Evolutionary conservation across 78 protist species (phyloP).

Genomic region (slime mould (Dictyostelium discoideum)): DNA sequence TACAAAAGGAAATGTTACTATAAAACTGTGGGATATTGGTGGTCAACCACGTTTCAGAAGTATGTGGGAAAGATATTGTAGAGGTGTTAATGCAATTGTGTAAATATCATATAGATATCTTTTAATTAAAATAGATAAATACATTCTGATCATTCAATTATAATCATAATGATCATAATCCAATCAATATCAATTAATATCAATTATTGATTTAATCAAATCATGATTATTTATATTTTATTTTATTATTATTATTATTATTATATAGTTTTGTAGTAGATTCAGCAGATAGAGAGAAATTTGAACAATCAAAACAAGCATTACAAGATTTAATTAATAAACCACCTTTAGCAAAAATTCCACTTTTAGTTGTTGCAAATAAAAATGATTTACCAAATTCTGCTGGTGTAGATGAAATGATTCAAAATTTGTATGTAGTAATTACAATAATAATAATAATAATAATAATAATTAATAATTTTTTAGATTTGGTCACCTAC

Average conservation of each 20-base stretch:
- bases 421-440: constrained; percentile 79
- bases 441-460: not conserved
- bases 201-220: not conserved
- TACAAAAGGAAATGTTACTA: constrained; percentile 95
- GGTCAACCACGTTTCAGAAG: constrained; percentile 97
- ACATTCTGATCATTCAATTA: not conserved
- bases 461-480: no score
- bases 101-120: constrained; percentile 10
- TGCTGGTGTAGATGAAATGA: constrained; percentile 84
- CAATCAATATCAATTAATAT: not conserved
- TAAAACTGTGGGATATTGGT: constrained; percentile 98
- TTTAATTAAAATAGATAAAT: not conserved
- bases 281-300: constrained; percentile 88
- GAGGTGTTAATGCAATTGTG: constrained; percentile 97
- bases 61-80: constrained; percentile 99
- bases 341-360: constrained; percentile 95
- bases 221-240: not conserved
- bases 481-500: no score
- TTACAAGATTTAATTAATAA: constrained; percentile 91
- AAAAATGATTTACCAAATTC: constrained; percentile 96
- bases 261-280: constrained; percentile 93
- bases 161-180: not conserved
- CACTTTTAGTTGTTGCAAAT: constrained; percentile 97
- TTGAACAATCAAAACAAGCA: constrained; percentile 88
- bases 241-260: not conserved